A percentile compares a stretch with the other conserved stretches of the same genome.
Evolutionary conservation across 805 yeast species (phyloP).

Genomic region (Suhomyces faveliae): DNA sequence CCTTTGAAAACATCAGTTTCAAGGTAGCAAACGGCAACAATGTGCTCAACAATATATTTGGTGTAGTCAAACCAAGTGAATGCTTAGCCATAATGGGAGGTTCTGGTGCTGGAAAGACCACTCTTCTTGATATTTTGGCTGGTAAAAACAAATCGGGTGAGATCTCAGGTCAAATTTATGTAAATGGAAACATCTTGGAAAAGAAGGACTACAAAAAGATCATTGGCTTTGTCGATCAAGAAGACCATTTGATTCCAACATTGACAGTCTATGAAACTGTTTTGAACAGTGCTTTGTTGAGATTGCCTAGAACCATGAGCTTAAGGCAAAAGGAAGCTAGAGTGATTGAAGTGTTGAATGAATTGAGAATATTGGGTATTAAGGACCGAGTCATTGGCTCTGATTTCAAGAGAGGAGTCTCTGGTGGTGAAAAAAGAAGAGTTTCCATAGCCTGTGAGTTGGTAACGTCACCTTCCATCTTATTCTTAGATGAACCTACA

Average conservation of each 20-base stretch:
- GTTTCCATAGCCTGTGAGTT: constrained; percentile 93
- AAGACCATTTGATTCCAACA: constrained; percentile 86
- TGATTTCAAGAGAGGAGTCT: constrained; percentile 85
- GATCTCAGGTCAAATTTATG: constrained; percentile 62
- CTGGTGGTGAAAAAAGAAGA: constrained; percentile 90
- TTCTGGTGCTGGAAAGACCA: constrained; percentile 98
- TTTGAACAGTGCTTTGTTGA: constrained; percentile 80
- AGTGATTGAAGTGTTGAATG: constrained; percentile 81
- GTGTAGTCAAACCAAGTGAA: constrained; percentile 81
- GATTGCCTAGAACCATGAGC: constrained; percentile 84
- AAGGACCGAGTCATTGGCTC: constrained; percentile 87
- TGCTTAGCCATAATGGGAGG: constrained; percentile 97
- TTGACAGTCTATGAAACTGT: constrained; percentile 95
- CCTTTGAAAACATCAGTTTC: constrained; percentile 74
- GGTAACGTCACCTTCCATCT: constrained; percentile 81
- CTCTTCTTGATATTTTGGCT: constrained; percentile 87
- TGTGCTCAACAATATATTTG: constrained; percentile 66
- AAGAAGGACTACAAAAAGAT: constrained; percentile 56
- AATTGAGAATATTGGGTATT: constrained; percentile 77
- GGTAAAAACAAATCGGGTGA: constrained; percentile 79
- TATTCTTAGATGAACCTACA: constrained; percentile 90
- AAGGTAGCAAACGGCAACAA: constrained; percentile 42
- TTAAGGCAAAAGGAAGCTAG: constrained; percentile 67
- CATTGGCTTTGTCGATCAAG: constrained; percentile 95
- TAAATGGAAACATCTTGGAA: constrained; percentile 64